Evolutionary conservation across 164 flowering plant genomes (phyloP).

Genomic region (Pachysandra terminalis): DNA sequence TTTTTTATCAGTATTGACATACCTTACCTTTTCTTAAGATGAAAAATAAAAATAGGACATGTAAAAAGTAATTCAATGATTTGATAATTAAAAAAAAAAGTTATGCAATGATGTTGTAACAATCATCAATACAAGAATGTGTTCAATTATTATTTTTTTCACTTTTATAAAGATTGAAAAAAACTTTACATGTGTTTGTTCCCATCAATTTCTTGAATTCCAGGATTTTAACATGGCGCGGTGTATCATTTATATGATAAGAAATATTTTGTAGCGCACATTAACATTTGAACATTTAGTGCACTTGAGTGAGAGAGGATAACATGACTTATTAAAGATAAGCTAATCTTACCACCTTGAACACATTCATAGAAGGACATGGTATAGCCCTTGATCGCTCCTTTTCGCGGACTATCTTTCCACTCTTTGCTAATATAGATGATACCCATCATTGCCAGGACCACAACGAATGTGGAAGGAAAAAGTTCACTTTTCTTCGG

Average conservation of each 20-base stretch:
- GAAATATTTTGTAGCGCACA: too few relatives aligned
- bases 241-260: not conserved
- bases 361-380: slow-evolving; percentile 36
- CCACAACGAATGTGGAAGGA: slow-evolving; percentile 36
- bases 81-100: too few relatives aligned
- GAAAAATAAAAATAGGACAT: too few relatives aligned
- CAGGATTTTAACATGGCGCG: not conserved
- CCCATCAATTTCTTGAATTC: not conserved
- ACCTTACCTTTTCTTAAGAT: too few relatives aligned
- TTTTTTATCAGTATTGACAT: too few relatives aligned
- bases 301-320: not conserved
- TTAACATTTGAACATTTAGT: not conserved
- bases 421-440: slow-evolving; percentile 40
- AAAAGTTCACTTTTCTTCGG: slow-evolving; percentile 31
- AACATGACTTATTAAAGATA: not conserved
- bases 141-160: not conserved
- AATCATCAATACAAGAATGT: not conserved
- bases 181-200: not conserved
- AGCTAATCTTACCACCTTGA: slow-evolving; percentile 48
- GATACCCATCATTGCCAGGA: slow-evolving; percentile 48
- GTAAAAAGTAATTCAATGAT: too few relatives aligned
- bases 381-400: slow-evolving; percentile 39
- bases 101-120: too few relatives aligned
- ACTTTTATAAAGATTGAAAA: too few relatives aligned
- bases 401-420: slow-evolving; percentile 32